These are phyloP conservation scores for Talaromyces funiculosus DNA, from an alignment of 2,329 filamentous ascomycete genomes.

Conservation along the genomic window DNA sequence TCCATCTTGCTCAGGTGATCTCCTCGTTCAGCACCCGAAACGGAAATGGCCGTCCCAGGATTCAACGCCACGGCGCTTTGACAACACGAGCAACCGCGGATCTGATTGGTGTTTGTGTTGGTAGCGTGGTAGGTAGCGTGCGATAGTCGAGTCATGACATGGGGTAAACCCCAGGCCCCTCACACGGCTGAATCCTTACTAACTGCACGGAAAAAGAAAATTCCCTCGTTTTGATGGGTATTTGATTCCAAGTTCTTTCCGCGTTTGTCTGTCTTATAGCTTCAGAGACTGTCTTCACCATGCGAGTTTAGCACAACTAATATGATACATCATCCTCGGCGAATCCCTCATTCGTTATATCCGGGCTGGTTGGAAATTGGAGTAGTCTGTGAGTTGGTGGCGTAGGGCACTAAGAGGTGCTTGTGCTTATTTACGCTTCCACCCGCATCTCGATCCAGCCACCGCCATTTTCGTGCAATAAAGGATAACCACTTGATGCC, in stretches of 20 bases:
- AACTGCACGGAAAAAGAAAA: not conserved
- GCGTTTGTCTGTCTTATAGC: not conserved
- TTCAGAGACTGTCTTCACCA: not conserved
- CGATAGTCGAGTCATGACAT: not conserved
- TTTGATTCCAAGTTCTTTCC: not conserved
- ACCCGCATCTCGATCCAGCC: not conserved
- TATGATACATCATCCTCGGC: not conserved
- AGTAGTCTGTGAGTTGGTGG: not conserved
- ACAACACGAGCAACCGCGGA: not conserved
- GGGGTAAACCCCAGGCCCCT: not conserved
- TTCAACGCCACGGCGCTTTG: not conserved
- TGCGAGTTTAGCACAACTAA: not conserved
- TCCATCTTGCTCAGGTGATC: not conserved
- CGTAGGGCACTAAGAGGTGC: not conserved
- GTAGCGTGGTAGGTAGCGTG: too few relatives aligned
- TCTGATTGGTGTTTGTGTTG: not conserved
- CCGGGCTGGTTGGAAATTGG: not conserved
- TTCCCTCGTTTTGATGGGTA: not conserved
- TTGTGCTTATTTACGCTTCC: not conserved
- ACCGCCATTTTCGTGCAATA: not conserved
- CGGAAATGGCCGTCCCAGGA: not conserved
- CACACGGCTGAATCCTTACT: not conserved
- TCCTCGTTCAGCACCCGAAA: not conserved
- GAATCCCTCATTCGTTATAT: not conserved
- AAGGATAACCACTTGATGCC: not conserved